Percentiles rank a stretch among this genome's conserved stretches.
phyloP scores from a whole-genome alignment of 1,139 yeast species.

The Geotrichum reessii region DNA sequence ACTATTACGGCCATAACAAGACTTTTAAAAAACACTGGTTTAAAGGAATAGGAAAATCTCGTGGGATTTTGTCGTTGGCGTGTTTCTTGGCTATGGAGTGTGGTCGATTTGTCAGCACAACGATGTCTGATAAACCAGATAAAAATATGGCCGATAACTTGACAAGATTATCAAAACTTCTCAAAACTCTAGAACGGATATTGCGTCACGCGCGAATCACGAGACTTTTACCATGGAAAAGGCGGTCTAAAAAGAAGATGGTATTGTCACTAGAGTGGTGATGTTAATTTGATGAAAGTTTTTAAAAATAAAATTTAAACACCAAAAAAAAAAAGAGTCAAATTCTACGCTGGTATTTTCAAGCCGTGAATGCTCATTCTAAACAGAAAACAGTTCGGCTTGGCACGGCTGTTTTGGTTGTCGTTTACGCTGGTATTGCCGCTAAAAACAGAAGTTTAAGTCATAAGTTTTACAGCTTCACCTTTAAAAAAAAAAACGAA shows the following conservation, averaged over 20 bases:
- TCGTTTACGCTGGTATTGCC: not conserved
- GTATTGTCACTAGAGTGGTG: constrained; percentile 13
- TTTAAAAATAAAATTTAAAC: not conserved
- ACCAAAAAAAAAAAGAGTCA: too few relatives aligned
- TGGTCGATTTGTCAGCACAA: constrained; percentile 3
- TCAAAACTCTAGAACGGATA: constrained; percentile 5
- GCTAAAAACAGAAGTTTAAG: not conserved
- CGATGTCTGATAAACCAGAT: not conserved
- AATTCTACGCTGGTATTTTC: too few relatives aligned
- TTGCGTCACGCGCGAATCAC: constrained; percentile 7
- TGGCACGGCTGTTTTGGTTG: too few relatives aligned
- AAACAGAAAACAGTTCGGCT: too few relatives aligned
- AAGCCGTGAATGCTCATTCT: too few relatives aligned
- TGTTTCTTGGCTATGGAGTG: not conserved
- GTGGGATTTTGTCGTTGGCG: constrained; percentile 1
- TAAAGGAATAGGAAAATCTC: not conserved
- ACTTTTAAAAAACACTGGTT: not conserved
- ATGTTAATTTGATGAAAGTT: not conserved
- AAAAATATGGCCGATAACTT: not conserved
- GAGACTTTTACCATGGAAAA: constrained; percentile 13
- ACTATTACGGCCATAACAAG: not conserved
- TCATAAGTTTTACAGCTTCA: too few relatives aligned
- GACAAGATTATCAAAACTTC: not conserved
- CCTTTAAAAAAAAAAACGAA: too few relatives aligned
- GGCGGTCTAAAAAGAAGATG: constrained; percentile 7